Conservation (phyloP, 2,329 filamentous ascomycete genomes). For the Colletotrichum lindemuthianum region DNA sequence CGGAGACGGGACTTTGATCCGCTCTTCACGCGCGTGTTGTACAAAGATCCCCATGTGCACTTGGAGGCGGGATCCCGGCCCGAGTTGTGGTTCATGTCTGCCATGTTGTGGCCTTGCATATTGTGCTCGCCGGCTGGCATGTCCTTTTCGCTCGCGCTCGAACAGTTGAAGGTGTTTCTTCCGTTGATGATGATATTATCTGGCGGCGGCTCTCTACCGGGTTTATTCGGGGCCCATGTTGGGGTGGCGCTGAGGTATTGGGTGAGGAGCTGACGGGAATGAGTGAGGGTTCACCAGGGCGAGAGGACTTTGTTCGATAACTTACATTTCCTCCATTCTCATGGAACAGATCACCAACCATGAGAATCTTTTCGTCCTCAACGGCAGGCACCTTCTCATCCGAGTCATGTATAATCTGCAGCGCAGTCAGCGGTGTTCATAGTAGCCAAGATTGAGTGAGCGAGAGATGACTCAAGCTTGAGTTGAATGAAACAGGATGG, state of each 20-base stretch:
- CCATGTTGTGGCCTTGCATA: slow-evolving; percentile 22
- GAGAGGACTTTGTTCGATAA: background rate
- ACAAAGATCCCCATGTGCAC: slow-evolving; percentile 46
- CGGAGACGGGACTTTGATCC: slow-evolving; percentile 46
- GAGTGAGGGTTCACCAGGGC: background rate
- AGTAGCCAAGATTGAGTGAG: too few species aligned
- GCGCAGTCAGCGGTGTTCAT: background rate
- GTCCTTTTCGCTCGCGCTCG: slow-evolving; percentile 2
- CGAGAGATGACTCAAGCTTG: too few species aligned
- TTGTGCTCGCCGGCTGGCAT: slow-evolving; percentile 8
- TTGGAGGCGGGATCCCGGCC: slow-evolving; percentile 7
- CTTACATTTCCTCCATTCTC: slow-evolving; percentile 46
- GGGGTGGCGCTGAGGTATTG: slow-evolving; percentile 42
- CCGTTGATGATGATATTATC: slow-evolving; percentile 55
- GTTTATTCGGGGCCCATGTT: slow-evolving; percentile 46
- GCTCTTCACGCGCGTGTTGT: slow-evolving; percentile 44
- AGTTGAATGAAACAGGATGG: too few species aligned
- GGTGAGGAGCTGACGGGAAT: slow-evolving; percentile 43
- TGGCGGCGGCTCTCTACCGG: slow-evolving; percentile 52
- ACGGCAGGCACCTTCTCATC: slow-evolving; percentile 43
- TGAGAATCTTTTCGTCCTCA: slow-evolving; percentile 49
- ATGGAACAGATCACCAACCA: slow-evolving; percentile 53
- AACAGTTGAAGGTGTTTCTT: slow-evolving; percentile 49
- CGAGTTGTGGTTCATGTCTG: slow-evolving; percentile 9
- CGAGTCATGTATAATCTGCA: slow-evolving; percentile 49